Evolutionary conservation across 1,284 basidiomycete species (phyloP).

Genomic region (Chiua sp.): DNA sequence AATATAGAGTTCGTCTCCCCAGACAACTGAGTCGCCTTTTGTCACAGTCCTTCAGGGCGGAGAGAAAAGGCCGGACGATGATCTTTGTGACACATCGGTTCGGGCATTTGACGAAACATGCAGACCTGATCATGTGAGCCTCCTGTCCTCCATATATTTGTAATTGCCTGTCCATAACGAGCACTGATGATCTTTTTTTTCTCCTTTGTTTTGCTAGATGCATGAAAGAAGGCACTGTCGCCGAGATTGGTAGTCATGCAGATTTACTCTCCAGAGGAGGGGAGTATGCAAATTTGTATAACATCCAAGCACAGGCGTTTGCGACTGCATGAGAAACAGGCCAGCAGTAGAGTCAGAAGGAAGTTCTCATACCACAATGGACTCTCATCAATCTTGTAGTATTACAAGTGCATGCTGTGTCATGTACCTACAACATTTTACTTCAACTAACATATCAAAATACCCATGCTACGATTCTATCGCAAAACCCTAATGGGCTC

Average conservation of each 20-base stretch:
- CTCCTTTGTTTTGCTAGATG: constrained; percentile 46
- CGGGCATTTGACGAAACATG: constrained; percentile 66
- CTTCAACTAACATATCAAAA: background rate
- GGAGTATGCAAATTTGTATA: constrained; percentile 61
- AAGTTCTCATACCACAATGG: no score
- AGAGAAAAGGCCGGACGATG: constrained; percentile 64
- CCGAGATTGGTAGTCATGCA: constrained; percentile 59
- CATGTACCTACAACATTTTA: background rate
- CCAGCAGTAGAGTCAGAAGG: no score
- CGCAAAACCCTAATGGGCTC: no score
- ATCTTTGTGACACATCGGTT: constrained; percentile 74
- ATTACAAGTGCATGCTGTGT: no score
- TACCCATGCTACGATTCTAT: background rate
- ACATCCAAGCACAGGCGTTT: constrained; percentile 61
- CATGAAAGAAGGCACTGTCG: constrained; percentile 60
- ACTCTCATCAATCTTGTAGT: no score
- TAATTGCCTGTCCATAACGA: background rate
- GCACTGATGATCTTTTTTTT: background rate
- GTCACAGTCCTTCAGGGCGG: no score
- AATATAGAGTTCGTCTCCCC: no score
- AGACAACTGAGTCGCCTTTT: no score
- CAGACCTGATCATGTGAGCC: constrained; percentile 63
- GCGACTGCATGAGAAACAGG: constrained; percentile 4
- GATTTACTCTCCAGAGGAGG: constrained; percentile 51
- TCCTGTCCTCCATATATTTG: background rate